Percentiles rank a stretch among this genome's conserved stretches.
Evolutionary conservation across 2,329 filamentous ascomycete species (phyloP).

Genomic region (Lachnellula cervina): DNA sequence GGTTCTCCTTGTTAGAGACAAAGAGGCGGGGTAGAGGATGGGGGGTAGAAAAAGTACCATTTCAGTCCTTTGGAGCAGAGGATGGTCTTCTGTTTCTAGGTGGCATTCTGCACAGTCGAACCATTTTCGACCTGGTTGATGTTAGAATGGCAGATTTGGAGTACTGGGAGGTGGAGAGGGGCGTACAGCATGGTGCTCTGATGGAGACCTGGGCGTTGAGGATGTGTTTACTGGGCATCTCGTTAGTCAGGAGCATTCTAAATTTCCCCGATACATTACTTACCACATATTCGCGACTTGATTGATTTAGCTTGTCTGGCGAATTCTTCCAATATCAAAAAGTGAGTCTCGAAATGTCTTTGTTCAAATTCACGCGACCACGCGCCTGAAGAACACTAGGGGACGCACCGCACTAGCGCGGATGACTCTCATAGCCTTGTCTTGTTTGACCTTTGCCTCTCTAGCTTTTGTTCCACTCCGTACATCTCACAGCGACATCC

Average conservation of each 20-base stretch:
- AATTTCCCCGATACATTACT: background rate
- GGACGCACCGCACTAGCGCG: background rate
- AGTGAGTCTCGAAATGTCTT: background rate
- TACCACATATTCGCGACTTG: slow-evolving; percentile 27
- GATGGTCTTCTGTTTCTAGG: slow-evolving; percentile 71
- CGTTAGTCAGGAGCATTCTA: slow-evolving; percentile 1
- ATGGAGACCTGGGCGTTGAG: slow-evolving; percentile 97
- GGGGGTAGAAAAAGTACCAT: slow-evolving; percentile 51
- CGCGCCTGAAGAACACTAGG: background rate
- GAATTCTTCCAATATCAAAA: background rate
- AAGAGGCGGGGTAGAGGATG: background rate
- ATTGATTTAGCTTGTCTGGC: background rate
- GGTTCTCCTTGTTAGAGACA: background rate
- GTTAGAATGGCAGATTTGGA: background rate
- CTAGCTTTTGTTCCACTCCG: slow-evolving; percentile 12
- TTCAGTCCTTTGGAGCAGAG: slow-evolving; percentile 71
- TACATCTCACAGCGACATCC: slow-evolving; percentile 14
- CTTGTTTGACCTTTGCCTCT: slow-evolving; percentile 4
- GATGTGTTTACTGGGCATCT: slow-evolving; percentile 75
- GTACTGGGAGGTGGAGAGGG: background rate
- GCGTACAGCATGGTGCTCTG: slow-evolving; percentile 88
- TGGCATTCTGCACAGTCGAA: slow-evolving; percentile 98
- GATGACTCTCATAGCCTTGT: slow-evolving; percentile 9
- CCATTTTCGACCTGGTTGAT: slow-evolving; percentile 75
- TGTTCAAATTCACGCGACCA: background rate